Percentiles rank a stretch among this genome's conserved stretches.
phyloP scores from a whole-genome alignment of 345 rosid genomes.

The Cardamine chenopodiifolia region DNA sequence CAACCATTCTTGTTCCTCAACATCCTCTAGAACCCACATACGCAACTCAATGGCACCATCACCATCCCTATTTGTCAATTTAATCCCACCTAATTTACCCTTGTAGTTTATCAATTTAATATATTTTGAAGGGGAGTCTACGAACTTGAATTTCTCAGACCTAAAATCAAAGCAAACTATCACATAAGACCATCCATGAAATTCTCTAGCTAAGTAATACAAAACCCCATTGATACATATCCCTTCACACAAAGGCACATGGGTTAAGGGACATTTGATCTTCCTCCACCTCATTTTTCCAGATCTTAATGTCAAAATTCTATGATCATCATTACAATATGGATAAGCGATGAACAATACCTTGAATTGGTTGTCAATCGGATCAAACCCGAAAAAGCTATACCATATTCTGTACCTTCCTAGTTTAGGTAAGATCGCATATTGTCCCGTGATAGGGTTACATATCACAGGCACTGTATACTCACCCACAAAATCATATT shows the following conservation, averaged over 20 bases:
- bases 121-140: neutral
- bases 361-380: neutral
- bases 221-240: slow-evolving; percentile 27
- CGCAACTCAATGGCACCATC: neutral
- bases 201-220: neutral
- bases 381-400: neutral
- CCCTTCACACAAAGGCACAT: fast-evolving
- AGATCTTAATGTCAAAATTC: neutral
- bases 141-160: neutral
- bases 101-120: neutral
- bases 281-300: neutral
- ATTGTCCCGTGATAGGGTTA: neutral
- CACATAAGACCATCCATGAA: neutral
- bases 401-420: fast-evolving
- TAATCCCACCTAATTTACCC: neutral
- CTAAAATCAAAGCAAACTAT: neutral
- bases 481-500: neutral
- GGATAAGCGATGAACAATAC: neutral
- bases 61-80: neutral
- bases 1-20: neutral
- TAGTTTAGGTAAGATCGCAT: neutral
- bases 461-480: neutral
- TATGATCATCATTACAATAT: neutral
- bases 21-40: neutral
- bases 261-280: neutral